Evolutionary conservation across 176 grass and related monocot species (phyloP), one percentile per base, ranked within the genome.

Genomic region (Tuctoria greenei): DNA sequence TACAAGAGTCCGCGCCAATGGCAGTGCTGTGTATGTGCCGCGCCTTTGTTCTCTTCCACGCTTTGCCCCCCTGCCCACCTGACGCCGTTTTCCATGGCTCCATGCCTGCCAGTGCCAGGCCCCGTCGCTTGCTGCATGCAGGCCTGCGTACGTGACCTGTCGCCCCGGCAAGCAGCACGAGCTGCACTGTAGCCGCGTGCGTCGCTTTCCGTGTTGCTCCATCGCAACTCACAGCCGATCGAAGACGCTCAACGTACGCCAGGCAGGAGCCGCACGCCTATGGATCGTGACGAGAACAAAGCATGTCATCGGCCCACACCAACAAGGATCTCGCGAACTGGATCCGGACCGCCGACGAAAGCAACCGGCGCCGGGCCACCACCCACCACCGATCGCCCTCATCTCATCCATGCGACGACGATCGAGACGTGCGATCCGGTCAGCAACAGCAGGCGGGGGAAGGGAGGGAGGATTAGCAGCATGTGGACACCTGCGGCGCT

Each of bases 401-500:
- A 31, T 1, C 31, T 31, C 31, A 3, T n/a, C n/a, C 31, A 31
- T 1, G 2, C 31, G 31, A 31, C n/a, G n/a, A n/a, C 16, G 23
- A 11, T 26, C 45, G 31, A n/a, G n/a, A 13, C 14, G 20, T 54
- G 20, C 66, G 43, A 14, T 41, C 64, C 10, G 20, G 64, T 43
- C 37, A 12, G 10, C 55, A 40, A 16, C 14, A 45, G 11, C 11
- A 14, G 46, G 4, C 1, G 17, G 16, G 46, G 46, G 4, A n/a
- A n/a, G 31, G 31, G 21, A 54, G 7, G 18, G 6, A 20, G 14
- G 82, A 85, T 85, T 67, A 62, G 76, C 69, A 41, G 76, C 40
- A n/a, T 79, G 75, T 79, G 75, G 67, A 78, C 68, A 65, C 75
- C 77, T 56, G 55, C 39, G 72, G 21, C 18, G 65, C 65, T 64